Conservation (phyloP, 1,139 yeast species). For the Taphrina populina region DNA sequence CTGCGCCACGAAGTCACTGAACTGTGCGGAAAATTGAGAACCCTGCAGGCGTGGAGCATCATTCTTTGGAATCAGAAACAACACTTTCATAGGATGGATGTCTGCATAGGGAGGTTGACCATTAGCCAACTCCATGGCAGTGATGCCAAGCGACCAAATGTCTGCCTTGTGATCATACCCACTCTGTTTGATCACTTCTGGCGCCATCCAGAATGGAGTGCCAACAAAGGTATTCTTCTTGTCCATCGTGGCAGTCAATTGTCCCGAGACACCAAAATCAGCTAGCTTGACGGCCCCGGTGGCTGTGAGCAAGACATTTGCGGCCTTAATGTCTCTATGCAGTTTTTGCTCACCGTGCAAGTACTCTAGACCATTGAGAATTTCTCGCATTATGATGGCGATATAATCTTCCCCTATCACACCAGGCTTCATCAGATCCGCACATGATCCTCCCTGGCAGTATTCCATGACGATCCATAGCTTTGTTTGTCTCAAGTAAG, state of each 20-base stretch:
- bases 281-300: conserved; percentile 68
- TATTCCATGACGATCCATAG: conserved; percentile 91
- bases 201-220: conserved; percentile 94
- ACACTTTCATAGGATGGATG: conserved; percentile 70
- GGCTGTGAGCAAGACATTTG: conserved; percentile 68
- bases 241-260: conserved; percentile 60
- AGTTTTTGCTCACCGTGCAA: conserved; percentile 70
- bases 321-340: conserved; percentile 85
- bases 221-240: conserved; percentile 77
- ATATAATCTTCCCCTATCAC: conserved; percentile 59
- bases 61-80: conserved; percentile 67
- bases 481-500: conserved; percentile 60
- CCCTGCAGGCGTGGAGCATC: conserved; percentile 64
- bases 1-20: conserved; percentile 59
- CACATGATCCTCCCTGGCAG: conserved; percentile 89
- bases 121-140: conserved; percentile 69
- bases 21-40: conserved; percentile 50
- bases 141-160: conserved; percentile 85
- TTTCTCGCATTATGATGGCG: conserved; percentile 59
- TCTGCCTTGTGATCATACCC: conserved; percentile 74
- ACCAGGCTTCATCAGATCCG: conserved; percentile 62
- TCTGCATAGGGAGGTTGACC: conserved; percentile 73
- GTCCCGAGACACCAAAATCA: conserved; percentile 87
- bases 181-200: conserved; percentile 64
- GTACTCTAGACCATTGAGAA: conserved; percentile 65